phyloP scores from a whole-genome alignment of 169 alveolate genomes.

The Perkinsus chesapeaki region DNA sequence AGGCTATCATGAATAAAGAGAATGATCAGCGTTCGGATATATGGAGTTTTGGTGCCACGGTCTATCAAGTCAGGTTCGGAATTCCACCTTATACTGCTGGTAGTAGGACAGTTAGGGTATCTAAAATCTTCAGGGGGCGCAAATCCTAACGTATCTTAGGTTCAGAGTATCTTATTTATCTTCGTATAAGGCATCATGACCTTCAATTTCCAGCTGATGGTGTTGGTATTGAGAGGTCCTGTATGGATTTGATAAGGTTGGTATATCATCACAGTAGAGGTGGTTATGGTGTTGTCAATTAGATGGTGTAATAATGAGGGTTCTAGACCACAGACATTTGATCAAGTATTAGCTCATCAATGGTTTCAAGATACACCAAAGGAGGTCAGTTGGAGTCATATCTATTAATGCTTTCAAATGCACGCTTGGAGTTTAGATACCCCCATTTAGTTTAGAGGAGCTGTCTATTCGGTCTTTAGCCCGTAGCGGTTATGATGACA shows the following conservation, averaged over 20 bases:
- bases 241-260: background rate
- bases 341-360: background rate
- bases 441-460: background rate
- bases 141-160: background rate
- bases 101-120: background rate
- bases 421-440: background rate
- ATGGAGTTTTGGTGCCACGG: background rate
- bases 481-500: background rate
- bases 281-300: background rate
- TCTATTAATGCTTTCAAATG: background rate
- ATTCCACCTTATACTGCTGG: background rate
- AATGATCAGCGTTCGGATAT: background rate
- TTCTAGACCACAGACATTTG: background rate
- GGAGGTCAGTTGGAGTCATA: background rate
- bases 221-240: background rate
- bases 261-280: background rate
- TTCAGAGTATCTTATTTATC: background rate
- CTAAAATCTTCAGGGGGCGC: background rate
- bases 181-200: background rate
- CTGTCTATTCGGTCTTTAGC: background rate
- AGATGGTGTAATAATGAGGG: background rate
- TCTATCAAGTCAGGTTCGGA: background rate
- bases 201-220: background rate
- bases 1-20: background rate
- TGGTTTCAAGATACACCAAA: background rate